phyloP scores from a whole-genome alignment of 441 rosid genomes.

The Pelargonium myrrhifolium region DNA sequence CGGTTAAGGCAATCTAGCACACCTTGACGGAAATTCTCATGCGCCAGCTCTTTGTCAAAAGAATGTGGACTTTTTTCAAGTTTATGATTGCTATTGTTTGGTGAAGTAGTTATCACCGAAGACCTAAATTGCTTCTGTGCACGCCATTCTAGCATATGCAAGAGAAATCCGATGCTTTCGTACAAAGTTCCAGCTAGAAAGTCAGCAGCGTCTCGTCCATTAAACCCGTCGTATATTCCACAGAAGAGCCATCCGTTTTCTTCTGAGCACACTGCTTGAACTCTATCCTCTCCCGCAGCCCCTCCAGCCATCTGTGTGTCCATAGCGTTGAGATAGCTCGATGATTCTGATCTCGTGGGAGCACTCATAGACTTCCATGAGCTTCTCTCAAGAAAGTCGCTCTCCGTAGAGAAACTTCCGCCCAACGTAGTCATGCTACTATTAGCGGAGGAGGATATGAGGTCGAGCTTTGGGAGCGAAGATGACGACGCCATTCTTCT shows the following conservation, averaged over 20 bases:
- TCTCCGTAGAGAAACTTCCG: slow-evolving; percentile 57
- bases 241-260: slow-evolving; percentile 90
- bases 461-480: slow-evolving; percentile 61
- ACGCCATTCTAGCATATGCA: slow-evolving; percentile 35
- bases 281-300: slow-evolving; percentile 97
- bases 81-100: background rate
- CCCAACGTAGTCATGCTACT: slow-evolving; percentile 66
- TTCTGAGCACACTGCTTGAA: slow-evolving; percentile 95
- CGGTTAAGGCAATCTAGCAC: slow-evolving; percentile 67
- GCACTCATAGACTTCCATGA: background rate
- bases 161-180: slow-evolving; percentile 52
- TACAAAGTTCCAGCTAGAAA: slow-evolving; percentile 88
- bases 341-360: background rate
- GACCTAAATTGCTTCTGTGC: background rate
- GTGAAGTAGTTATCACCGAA: background rate
- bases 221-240: slow-evolving; percentile 84
- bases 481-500: slow-evolving; percentile 74
- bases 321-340: slow-evolving; percentile 57
- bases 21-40: slow-evolving; percentile 35
- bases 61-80: background rate
- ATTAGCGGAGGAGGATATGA: slow-evolving; percentile 73
- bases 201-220: slow-evolving; percentile 97
- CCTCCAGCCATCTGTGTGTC: slow-evolving; percentile 95
- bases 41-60: slow-evolving; percentile 29
- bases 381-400: background rate